These are phyloP conservation scores for Effrenium voratum DNA, from an alignment of 73 alveolate genomes.

Conservation along the genomic window DNA sequence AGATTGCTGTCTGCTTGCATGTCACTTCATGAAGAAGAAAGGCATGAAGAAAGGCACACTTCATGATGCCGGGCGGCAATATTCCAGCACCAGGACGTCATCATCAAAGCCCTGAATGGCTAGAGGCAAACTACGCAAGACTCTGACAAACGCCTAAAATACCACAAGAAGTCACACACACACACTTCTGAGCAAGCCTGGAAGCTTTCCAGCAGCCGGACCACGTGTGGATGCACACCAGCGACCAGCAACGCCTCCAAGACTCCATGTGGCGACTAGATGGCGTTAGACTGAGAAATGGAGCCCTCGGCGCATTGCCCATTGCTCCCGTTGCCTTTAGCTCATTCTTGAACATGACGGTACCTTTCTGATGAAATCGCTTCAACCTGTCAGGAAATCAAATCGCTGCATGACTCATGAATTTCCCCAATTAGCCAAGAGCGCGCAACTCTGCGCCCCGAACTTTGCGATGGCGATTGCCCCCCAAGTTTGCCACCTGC, in stretches of 20 bases:
- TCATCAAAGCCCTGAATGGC: constrained; percentile 7
- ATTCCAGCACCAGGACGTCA: constrained; percentile 50
- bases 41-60: background rate
- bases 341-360: constrained; percentile 53
- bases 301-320: background rate
- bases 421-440: background rate
- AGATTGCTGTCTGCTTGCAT: background rate
- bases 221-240: constrained; percentile 71
- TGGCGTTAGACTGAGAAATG: no score
- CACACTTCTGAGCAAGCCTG: background rate
- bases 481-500: background rate
- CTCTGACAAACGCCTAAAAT: no score
- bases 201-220: constrained; percentile 64
- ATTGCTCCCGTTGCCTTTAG: background rate
- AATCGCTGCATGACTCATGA: background rate
- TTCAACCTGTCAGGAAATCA: constrained; percentile 48
- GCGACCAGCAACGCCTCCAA: constrained; percentile 32
- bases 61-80: background rate
- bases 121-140: no score
- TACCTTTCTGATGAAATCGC: constrained; percentile 48
- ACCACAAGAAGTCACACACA: background rate
- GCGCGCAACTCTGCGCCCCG: constrained; percentile 9
- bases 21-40: background rate
- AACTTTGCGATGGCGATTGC: background rate
- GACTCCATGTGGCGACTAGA: no score